Conservation (phyloP, 169 alveolate species). For the Amoebophrya sp. region DNA sequence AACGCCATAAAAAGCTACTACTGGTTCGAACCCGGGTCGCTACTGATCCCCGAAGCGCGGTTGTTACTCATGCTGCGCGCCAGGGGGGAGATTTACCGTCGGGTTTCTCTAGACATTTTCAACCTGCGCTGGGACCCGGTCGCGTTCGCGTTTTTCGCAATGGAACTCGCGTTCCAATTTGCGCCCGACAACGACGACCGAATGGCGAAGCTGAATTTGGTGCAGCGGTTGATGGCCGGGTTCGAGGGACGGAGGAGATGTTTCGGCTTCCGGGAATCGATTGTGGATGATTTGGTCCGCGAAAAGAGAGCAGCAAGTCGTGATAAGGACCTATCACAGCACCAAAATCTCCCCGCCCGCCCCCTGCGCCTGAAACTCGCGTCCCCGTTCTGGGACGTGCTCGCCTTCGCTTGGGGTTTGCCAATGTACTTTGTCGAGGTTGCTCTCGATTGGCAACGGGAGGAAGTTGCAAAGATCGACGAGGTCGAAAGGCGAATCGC, state of each 20-base stretch:
- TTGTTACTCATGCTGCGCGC: background rate
- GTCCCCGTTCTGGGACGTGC: background rate
- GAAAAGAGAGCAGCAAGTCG: too few species aligned
- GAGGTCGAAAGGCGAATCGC: background rate
- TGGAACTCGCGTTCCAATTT: background rate
- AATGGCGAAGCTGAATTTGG: background rate
- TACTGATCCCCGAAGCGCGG: background rate
- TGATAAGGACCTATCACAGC: too few species aligned
- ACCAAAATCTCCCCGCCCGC: too few species aligned
- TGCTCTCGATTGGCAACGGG: background rate
- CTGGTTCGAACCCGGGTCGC: background rate
- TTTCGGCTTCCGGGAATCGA: background rate
- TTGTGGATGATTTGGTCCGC: background rate
- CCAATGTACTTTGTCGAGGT: conserved; percentile 4
- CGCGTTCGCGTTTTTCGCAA: background rate
- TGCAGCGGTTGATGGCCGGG: background rate
- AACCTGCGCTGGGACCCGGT: conserved; percentile 1
- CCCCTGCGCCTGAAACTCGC: background rate
- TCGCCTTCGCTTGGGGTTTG: background rate
- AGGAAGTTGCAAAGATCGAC: background rate
- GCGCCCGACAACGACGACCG: background rate
- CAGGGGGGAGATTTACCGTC: background rate
- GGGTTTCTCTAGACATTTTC: background rate
- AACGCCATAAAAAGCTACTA: too few species aligned
- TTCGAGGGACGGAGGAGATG: background rate